These are phyloP conservation scores for Leccinum olivaceopallidum DNA, from an alignment of 768 basidiomycete species.

Conservation along the genomic window DNA sequence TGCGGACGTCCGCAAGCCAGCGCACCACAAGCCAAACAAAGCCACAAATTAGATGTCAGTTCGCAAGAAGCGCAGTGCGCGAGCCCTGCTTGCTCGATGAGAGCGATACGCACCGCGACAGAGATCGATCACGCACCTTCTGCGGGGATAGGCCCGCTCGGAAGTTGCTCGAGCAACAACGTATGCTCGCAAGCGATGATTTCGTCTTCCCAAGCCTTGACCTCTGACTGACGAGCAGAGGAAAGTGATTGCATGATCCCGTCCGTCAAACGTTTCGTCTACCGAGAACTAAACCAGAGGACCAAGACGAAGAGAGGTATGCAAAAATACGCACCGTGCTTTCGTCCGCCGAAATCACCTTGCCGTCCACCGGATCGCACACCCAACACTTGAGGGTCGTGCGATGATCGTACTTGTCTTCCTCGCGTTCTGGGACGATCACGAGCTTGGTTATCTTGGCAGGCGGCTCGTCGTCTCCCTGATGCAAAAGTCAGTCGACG, in stretches of 20 bases:
- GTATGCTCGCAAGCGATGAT: constrained; percentile 85
- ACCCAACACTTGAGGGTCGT: constrained; percentile 76
- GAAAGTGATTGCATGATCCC: constrained; percentile 80
- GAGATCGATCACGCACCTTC: constrained; percentile 20
- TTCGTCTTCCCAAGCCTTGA: constrained; percentile 98
- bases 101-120: not conserved
- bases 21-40: constrained; percentile 89
- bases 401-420: constrained; percentile 78
- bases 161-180: constrained; percentile 49
- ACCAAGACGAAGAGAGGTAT: not conserved
- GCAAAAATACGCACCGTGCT: constrained; percentile 31
- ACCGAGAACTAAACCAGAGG: not conserved
- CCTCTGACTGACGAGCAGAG: constrained; percentile 89
- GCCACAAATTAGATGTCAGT: constrained; percentile 91
- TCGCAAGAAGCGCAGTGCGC: constrained; percentile 84
- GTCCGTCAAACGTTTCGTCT: constrained; percentile 60
- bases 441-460: constrained; percentile 88
- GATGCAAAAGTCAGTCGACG: not conserved
- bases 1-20: constrained; percentile 90
- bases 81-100: constrained; percentile 48
- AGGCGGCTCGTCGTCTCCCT: constrained; percentile 83
- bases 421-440: constrained; percentile 82
- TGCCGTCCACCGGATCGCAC: constrained; percentile 56
- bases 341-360: constrained; percentile 41
- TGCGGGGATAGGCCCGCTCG: constrained; percentile 24